Evolutionary conservation across 257 asterid genomes (phyloP), one percentile per base, ranked within the genome.

Genomic region (Solanum gracilifrons): DNA sequence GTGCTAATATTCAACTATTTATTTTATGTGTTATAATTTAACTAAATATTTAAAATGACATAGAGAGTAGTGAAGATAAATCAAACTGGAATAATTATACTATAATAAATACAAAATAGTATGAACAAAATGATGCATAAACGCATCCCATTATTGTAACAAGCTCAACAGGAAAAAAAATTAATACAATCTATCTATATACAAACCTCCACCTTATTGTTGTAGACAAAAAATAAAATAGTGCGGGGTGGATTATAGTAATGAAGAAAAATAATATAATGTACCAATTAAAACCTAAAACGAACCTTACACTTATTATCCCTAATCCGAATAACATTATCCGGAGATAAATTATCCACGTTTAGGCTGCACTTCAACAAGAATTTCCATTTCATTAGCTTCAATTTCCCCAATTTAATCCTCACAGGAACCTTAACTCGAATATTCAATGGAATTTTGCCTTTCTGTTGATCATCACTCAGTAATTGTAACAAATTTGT

Each of bases 351-450:
- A 84, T 94, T 93, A 72, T 96, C 96, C 20, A 94, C 98, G 33
- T 29, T 87, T 75, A 95, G 85, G 77, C 92, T 90, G 60, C 99
- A 96, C 93, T 88, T 95, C 74, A 96, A 98, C 94, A 93, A 89
- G 90, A 94, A 95, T 89, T 90, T 95, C 99, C 98, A 95, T 68
- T 92, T 95, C 94, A 90, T 94, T 85, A 96, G 89, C 85, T 91
- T 96, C 94, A 95, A 88, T 10, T 88, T 88, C n/a, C 99, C 98
- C 29, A 96, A 93, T 90, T 91, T 94, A 55, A 96, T 58, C 88
- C 95, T 94, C 89, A 95, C 97, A 31, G 99, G 99, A 32, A 95
- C 98, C 32, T 79, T 91, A 0, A 90, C 98, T 88, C 94, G 58
- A 77, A 90, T 87, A 87, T 86, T 87, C 88, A 90, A 86, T 23